phyloP scores from a whole-genome alignment of 305 asterid genomes.

The Fraxinus sp. region DNA sequence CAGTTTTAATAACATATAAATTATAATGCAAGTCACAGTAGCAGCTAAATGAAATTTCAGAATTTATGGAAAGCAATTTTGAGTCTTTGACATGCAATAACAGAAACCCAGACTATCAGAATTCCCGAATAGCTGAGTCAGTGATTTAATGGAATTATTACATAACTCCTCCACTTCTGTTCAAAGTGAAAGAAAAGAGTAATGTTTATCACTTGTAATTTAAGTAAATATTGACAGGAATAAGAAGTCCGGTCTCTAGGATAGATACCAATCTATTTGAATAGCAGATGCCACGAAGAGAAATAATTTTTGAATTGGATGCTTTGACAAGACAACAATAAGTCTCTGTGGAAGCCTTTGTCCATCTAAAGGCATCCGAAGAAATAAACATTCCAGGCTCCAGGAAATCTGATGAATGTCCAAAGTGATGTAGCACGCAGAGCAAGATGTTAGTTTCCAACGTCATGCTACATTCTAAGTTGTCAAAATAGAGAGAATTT shows the following conservation, averaged over 20 bases:
- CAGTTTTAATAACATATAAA: neutral
- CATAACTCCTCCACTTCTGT: neutral
- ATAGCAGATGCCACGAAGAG: conserved; percentile 9
- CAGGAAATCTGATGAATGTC: neutral
- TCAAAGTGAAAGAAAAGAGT: neutral
- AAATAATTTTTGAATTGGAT: neutral
- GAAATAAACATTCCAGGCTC: neutral
- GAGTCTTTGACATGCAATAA: conserved; percentile 1
- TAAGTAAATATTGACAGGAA: conserved; percentile 14
- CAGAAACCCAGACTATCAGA: neutral
- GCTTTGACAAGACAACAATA: neutral
- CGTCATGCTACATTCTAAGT: conserved; percentile 4
- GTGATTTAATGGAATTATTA: conserved; percentile 4
- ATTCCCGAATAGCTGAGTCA: neutral
- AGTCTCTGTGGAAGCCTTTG: neutral
- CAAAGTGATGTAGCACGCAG: conserved; percentile 8
- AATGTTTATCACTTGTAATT: neutral
- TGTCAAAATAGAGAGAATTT: conserved; percentile 1
- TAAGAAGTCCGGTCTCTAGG: neutral
- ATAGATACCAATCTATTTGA: neutral
- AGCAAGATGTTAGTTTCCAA: neutral
- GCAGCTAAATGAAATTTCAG: neutral
- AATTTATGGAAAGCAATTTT: neutral
- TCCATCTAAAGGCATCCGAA: neutral
- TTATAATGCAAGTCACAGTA: neutral